Percentiles rank a stretch among this genome's conserved stretches.
Conservation (phyloP, 495 filamentous ascomycete species). For the Daldinia decipiens region DNA sequence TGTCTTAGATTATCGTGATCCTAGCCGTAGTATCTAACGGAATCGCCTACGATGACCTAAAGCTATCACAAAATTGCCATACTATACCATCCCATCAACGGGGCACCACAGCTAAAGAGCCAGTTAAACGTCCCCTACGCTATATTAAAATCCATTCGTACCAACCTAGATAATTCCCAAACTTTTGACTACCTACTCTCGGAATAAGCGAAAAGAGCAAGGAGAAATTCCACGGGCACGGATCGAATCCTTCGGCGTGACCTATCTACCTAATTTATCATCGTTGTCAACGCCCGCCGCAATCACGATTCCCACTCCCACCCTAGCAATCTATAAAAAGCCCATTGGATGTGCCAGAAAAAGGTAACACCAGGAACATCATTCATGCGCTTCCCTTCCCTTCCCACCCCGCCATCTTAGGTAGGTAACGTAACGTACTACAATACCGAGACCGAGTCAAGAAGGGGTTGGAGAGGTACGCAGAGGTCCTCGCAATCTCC, state of each 20-base stretch:
- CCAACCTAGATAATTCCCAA: not conserved
- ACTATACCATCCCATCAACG: not conserved
- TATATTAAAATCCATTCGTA: not conserved
- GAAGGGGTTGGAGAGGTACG: not conserved
- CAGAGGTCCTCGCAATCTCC: not conserved
- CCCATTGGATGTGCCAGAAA: not conserved
- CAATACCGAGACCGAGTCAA: too few relatives aligned
- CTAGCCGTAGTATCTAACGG: not conserved
- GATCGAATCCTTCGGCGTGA: not conserved
- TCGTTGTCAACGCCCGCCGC: not conserved
- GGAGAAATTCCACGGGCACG: not conserved
- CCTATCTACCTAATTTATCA: not conserved
- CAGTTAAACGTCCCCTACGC: not conserved
- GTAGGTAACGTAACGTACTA: not conserved
- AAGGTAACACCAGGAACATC: not conserved
- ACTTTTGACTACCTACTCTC: not conserved
- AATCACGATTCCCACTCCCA: not conserved
- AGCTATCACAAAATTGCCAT: not conserved
- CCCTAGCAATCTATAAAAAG: not conserved
- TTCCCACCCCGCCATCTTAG: not conserved
- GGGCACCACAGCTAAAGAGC: too few relatives aligned
- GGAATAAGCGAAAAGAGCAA: not conserved
- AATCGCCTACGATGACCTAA: not conserved
- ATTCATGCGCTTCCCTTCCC: not conserved
- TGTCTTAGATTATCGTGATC: not conserved